phyloP scores from a whole-genome alignment of 2,329 filamentous ascomycete species.

The Zasmidium citrigriseum region DNA sequence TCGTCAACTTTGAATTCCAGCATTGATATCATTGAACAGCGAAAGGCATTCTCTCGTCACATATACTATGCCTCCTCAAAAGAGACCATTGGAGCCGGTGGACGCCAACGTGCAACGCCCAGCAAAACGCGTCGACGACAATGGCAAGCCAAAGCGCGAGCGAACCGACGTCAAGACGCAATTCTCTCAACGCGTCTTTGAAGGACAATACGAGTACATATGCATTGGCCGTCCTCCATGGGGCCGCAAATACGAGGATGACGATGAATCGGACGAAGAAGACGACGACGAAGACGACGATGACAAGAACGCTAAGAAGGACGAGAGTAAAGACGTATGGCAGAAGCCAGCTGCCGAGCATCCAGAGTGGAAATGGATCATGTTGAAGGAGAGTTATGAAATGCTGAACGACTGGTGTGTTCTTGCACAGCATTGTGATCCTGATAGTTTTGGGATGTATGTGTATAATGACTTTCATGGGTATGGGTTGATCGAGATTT shows the following conservation, averaged over 20 bases:
- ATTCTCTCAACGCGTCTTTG: slow-evolving; percentile 9
- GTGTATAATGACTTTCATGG: slow-evolving; percentile 35
- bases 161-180: slow-evolving; percentile 1
- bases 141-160: not conserved
- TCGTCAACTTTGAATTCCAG: no score
- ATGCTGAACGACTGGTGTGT: slow-evolving; percentile 6
- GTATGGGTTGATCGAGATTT: slow-evolving; percentile 32
- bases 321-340: no score
- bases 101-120: no score
- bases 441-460: slow-evolving; percentile 35
- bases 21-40: no score
- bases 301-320: not conserved
- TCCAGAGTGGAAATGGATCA: slow-evolving; percentile 15
- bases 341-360: slow-evolving; percentile 16
- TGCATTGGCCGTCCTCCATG: slow-evolving; percentile 1
- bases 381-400: slow-evolving; percentile 1
- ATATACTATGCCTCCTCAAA: no score
- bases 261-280: slow-evolving; percentile 3
- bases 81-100: no score
- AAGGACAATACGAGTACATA: slow-evolving; percentile 8
- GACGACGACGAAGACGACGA: not conserved
- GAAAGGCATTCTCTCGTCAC: no score
- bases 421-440: slow-evolving; percentile 16
- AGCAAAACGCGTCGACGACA: no score
- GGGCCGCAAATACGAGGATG: not conserved